phyloP scores from a whole-genome alignment of 176 grass and related monocot genomes.

The Carex parvula region DNA sequence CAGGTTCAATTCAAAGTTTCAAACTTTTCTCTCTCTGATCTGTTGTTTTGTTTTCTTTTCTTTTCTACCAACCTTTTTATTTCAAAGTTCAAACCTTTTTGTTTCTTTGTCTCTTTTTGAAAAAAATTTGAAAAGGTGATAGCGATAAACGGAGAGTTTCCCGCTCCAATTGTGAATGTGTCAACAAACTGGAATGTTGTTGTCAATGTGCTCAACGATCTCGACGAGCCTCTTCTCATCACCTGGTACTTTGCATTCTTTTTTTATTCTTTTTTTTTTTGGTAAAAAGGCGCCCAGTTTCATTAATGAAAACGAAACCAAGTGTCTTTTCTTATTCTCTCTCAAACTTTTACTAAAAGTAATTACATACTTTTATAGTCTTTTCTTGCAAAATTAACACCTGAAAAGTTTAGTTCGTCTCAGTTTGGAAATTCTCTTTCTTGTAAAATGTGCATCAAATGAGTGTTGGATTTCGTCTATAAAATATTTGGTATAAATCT shows the following conservation, averaged over 20 bases:
- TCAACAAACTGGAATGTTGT: conserved; percentile 88
- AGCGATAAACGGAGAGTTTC: conserved; percentile 76
- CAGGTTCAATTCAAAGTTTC: conserved; percentile 30
- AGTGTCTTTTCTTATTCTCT: no score
- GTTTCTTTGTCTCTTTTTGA: neutral
- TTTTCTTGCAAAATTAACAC: conserved; percentile 9
- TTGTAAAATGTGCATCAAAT: neutral
- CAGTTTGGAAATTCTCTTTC: neutral
- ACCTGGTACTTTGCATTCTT: conserved; percentile 43
- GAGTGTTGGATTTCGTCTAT: neutral
- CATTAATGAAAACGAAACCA: no score
- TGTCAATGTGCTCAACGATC: conserved; percentile 82
- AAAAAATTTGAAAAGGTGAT: conserved; percentile 55
- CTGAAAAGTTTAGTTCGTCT: neutral
- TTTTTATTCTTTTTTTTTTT: neutral
- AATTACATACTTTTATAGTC: neutral
- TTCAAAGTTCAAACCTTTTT: no score
- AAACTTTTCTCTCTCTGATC: neutral
- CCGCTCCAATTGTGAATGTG: conserved; percentile 65
- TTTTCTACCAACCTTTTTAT: neutral
- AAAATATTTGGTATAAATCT: neutral
- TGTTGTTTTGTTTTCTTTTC: conserved; percentile 2
- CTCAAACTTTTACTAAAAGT: neutral
- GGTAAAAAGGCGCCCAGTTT: no score
- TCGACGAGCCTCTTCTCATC: conserved; percentile 76